These are phyloP conservation scores for Rugonectria rugulosa DNA, from an alignment of 2,329 filamentous ascomycete genomes.

Conservation along the genomic window DNA sequence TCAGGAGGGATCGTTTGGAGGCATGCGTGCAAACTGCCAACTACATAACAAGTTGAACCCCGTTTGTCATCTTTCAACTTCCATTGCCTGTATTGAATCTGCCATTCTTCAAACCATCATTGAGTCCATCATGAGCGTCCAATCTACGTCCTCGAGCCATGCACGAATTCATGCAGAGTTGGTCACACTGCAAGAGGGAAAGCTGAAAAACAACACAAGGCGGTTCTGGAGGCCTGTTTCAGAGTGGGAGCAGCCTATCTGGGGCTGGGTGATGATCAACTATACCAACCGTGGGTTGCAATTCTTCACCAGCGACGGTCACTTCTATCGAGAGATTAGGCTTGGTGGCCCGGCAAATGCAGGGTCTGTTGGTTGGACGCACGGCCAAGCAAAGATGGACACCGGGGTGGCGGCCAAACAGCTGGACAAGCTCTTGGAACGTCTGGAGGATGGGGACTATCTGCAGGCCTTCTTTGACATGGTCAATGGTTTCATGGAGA, in stretches of 20 bases:
- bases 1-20: too few relatives aligned
- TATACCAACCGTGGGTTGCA: neutral
- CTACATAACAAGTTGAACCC: too few relatives aligned
- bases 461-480: slow-evolving; percentile 6
- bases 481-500: neutral
- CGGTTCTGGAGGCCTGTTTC: too few relatives aligned
- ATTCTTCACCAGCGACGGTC: neutral
- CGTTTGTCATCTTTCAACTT: too few relatives aligned
- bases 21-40: too few relatives aligned
- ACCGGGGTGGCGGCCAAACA: neutral
- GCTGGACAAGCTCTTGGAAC: neutral
- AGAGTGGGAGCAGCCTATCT: neutral
- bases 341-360: neutral
- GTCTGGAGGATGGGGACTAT: neutral
- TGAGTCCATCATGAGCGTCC: too few relatives aligned
- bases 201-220: too few relatives aligned
- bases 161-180: too few relatives aligned
- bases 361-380: neutral
- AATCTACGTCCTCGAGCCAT: too few relatives aligned
- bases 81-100: too few relatives aligned
- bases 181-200: too few relatives aligned
- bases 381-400: neutral
- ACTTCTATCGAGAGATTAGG: slow-evolving; percentile 5
- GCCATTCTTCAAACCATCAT: too few relatives aligned
- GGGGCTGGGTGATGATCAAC: slow-evolving; percentile 3